Evolutionary conservation across 108 stramenopile species (phyloP).

Genomic region (Stephanodiscus minutulus): DNA sequence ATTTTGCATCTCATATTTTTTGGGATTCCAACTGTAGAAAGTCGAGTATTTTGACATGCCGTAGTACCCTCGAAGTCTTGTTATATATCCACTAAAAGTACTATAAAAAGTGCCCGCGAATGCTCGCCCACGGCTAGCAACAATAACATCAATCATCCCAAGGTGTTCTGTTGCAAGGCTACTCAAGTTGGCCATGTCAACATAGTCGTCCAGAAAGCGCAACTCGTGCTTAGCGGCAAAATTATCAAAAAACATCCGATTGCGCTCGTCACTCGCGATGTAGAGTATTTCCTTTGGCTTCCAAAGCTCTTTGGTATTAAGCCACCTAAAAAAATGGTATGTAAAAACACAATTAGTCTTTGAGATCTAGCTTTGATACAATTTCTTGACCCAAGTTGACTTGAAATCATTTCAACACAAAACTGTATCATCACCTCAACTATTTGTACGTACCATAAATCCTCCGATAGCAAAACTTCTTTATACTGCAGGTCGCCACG

Average conservation of each 20-base stretch:
- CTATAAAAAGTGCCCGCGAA: conserved; percentile 92
- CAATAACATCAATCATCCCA: conserved; percentile 96
- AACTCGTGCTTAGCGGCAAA: conserved; percentile 70
- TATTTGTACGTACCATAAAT: conserved; percentile 73
- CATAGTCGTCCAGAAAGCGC: conserved; percentile 82
- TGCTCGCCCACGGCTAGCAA: conserved; percentile 81
- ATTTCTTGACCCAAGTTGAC: background rate
- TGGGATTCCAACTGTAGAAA: conserved; percentile 69
- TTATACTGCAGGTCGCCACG: conserved; percentile 87
- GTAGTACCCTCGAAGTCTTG: conserved; percentile 79
- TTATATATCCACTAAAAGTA: conserved; percentile 94
- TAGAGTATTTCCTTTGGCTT: conserved; percentile 58
- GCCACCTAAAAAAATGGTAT: conserved; percentile 10
- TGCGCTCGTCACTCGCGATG: conserved; percentile 84
- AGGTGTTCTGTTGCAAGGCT: conserved; percentile 80
- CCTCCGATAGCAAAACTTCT: conserved; percentile 70
- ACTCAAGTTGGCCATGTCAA: conserved; percentile 63
- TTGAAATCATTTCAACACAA: conserved; percentile 64
- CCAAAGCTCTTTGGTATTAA: conserved; percentile 69
- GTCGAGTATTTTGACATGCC: conserved; percentile 72
- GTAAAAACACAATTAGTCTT: background rate
- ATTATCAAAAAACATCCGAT: conserved; percentile 79
- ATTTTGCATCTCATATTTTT: conserved; percentile 60
- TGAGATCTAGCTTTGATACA: conserved; percentile 47
- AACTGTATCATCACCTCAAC: background rate